Base-by-base conservation (phyloP, 2,329 filamentous ascomycete genomes). In the Fusarium sp. region DNA sequence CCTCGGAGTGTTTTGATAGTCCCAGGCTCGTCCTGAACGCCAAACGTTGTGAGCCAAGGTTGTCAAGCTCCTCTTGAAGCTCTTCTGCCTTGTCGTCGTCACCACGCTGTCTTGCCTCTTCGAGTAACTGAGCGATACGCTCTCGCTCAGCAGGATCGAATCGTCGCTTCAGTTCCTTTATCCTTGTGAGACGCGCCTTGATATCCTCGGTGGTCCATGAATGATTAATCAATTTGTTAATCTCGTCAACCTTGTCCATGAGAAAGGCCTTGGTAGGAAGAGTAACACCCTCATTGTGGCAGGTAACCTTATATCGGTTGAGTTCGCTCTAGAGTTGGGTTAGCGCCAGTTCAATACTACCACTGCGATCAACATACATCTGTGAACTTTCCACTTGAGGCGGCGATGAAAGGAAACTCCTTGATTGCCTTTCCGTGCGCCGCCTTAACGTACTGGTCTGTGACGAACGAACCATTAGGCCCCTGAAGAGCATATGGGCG, bases 381-480 rank as follows among this genome's bases (percentile, higher is more conserved):
- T n/a, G 91, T 92, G 75, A 98, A 92, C 41, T 86, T 84, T 49
- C 90, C 89, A 77, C 97, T 94, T 0, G 96, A 98, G 76, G 95
- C 94, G 66, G 91, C 90, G 65, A 96, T 90, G 78, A 98, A 97
- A 6, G 94, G 94, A 81, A 94, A 97, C 35, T 94, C 89, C 76
- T 91, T 91, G 75, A 93, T 87, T 0, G 92, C 86, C 73, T 94
- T 94, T 45, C 96, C 96, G 76, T 97, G 92, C 9, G 93, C 89
- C 41, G 92, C 89, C 54, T 90, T 83, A 32, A 92, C 88, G 76
- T 98, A 97, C 77, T 94, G 91, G 64, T 97, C 93, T 0, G 94
- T 97, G 32, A 92, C 87, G 73, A 97, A 92, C 5, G 84, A 84
- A 66, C 93, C 91, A 37, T 93, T 92, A 61, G 92, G 91, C 4